Conservation (phyloP, 169 alveolate species). For the Plasmodium gallinaceum region DNA sequence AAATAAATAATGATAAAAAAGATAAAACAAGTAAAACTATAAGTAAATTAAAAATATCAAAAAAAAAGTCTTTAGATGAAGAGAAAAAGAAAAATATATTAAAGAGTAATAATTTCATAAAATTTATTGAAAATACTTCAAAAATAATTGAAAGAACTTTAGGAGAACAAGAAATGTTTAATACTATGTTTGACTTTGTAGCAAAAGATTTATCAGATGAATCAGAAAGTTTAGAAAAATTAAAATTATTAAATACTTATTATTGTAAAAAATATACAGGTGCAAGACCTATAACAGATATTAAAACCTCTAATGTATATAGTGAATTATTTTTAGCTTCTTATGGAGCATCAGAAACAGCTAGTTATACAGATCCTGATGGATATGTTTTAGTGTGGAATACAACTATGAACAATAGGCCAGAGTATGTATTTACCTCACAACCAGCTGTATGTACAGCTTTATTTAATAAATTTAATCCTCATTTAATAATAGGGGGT, state of each 20-base stretch:
- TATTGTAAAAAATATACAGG: constrained; percentile 59
- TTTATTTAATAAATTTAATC: constrained; percentile 90
- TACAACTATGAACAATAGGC: constrained; percentile 84
- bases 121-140: constrained; percentile 37
- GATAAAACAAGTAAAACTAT: background rate
- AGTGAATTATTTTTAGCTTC: constrained; percentile 87
- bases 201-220: constrained; percentile 18
- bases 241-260: constrained; percentile 59
- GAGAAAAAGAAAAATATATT: constrained; percentile 8
- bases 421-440: constrained; percentile 90
- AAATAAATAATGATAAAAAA: background rate
- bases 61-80: background rate
- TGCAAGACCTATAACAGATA: constrained; percentile 79
- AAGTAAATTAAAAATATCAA: background rate
- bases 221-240: constrained; percentile 25
- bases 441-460: constrained; percentile 91
- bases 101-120: constrained; percentile 18
- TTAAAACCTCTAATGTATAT: constrained; percentile 68
- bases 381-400: constrained; percentile 89
- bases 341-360: constrained; percentile 88
- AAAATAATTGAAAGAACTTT: constrained; percentile 56
- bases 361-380: constrained; percentile 82
- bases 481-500: constrained; percentile 92
- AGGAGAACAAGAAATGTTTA: constrained; percentile 71
- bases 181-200: constrained; percentile 48